phyloP scores from a whole-genome alignment of 495 filamentous ascomycete genomes.

The Tuber brumale region DNA sequence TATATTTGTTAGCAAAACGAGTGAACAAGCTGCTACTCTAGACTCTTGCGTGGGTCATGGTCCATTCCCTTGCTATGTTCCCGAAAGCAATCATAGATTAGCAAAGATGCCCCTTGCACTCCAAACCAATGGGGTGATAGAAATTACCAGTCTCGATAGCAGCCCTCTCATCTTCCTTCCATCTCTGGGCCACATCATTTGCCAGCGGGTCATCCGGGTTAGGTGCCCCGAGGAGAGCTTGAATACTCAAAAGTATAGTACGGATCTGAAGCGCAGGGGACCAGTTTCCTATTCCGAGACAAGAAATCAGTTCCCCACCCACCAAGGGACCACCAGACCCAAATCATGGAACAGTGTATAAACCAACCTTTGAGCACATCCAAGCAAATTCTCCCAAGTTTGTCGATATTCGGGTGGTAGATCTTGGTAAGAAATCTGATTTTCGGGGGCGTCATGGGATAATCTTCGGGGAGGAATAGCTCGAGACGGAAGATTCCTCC shows the following conservation, averaged over 20 bases:
- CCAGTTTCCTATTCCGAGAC: slow-evolving; percentile 74
- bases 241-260: slow-evolving; percentile 94
- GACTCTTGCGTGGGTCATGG: slow-evolving; percentile 38
- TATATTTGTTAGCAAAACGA: slow-evolving; percentile 2
- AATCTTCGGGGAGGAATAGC: slow-evolving; percentile 98
- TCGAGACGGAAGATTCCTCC: slow-evolving; percentile 96
- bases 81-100: slow-evolving; percentile 7
- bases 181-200: slow-evolving; percentile 93
- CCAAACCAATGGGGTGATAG: background rate
- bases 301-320: slow-evolving; percentile 1
- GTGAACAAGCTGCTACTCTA: slow-evolving; percentile 12
- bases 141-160: slow-evolving; percentile 52
- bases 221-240: slow-evolving; percentile 89
- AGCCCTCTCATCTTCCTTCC: slow-evolving; percentile 89
- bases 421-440: slow-evolving; percentile 98
- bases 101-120: background rate
- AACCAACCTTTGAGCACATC: slow-evolving; percentile 93
- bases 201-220: slow-evolving; percentile 97
- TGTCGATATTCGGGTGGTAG: slow-evolving; percentile 98
- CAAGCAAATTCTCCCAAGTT: slow-evolving; percentile 90
- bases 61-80: slow-evolving; percentile 39
- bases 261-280: slow-evolving; percentile 96
- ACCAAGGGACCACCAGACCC: background rate
- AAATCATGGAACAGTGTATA: background rate
- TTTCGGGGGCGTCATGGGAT: slow-evolving; percentile 97